Percentiles rank a stretch among this genome's conserved stretches.
phyloP scores from a whole-genome alignment of 2,329 filamentous ascomycete species.

The Aspergillus sp. region DNA sequence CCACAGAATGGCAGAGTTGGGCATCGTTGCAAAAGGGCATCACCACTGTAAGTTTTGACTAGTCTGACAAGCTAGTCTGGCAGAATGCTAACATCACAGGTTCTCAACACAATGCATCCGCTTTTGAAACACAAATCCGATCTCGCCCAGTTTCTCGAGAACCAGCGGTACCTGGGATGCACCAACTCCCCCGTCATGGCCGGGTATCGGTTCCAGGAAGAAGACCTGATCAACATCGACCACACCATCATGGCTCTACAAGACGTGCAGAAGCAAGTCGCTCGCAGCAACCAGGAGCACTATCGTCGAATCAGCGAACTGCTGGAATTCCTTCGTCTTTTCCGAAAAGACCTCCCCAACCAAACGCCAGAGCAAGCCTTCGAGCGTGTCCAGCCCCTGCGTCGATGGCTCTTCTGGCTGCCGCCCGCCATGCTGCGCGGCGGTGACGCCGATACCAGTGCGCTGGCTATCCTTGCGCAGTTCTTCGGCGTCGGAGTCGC shows the following conservation, averaged over 20 bases:
- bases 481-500: conserved; percentile 84
- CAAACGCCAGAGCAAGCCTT: conserved; percentile 77
- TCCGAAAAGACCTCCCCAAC: conserved; percentile 61
- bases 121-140: conserved; percentile 81
- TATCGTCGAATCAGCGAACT: conserved; percentile 61
- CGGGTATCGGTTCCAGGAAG: conserved; percentile 42
- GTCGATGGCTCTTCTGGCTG: conserved; percentile 94
- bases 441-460: conserved; percentile 64
- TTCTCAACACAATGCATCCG: conserved; percentile 82
- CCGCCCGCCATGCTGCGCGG: conserved; percentile 75
- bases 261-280: conserved; percentile 52
- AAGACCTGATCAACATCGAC: conserved; percentile 62
- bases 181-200: conserved; percentile 26
- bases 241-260: conserved; percentile 57
- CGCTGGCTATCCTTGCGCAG: conserved; percentile 76
- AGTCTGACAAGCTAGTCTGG: background rate
- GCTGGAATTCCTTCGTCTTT: conserved; percentile 62
- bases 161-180: conserved; percentile 31
- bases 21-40: conserved; percentile 86
- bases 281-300: conserved; percentile 58
- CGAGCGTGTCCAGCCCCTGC: conserved; percentile 75
- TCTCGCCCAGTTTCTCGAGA: conserved; percentile 35
- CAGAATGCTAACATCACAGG: conserved; percentile 39
- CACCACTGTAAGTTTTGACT: conserved; percentile 57
- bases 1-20: conserved; percentile 92